phyloP scores from a whole-genome alignment of 257 asterid genomes.

The Fraxinus americana region DNA sequence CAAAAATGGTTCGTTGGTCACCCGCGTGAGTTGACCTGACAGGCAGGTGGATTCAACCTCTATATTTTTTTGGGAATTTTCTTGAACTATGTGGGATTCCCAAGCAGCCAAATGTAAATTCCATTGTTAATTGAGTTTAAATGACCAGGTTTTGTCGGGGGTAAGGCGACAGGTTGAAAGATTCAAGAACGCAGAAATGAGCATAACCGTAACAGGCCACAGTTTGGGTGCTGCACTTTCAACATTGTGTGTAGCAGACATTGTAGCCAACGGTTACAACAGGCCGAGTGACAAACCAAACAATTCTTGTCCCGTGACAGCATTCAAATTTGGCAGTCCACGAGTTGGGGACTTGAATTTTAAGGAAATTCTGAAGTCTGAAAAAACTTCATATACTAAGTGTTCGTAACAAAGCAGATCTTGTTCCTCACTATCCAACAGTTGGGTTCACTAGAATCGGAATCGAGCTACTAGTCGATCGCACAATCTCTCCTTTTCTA shows the following conservation, averaged over 20 bases:
- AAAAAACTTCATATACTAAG: slow-evolving; percentile 38
- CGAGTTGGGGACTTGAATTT: slow-evolving; percentile 42
- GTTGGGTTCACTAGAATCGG: slow-evolving; percentile 32
- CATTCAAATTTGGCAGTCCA: slow-evolving; percentile 47
- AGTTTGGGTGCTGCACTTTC: slow-evolving; percentile 67
- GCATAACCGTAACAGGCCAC: slow-evolving; percentile 68
- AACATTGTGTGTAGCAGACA: slow-evolving; percentile 56
- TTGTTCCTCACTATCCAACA: slow-evolving; percentile 43
- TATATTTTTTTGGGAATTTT: too few relatives aligned
- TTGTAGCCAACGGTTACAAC: slow-evolving; percentile 46
- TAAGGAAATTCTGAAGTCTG: slow-evolving; percentile 13
- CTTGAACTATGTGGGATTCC: neutral
- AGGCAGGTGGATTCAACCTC: neutral
- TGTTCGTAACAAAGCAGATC: slow-evolving; percentile 32
- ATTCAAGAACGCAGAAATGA: slow-evolving; percentile 50
- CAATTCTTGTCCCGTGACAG: slow-evolving; percentile 46
- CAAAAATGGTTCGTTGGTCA: too few relatives aligned
- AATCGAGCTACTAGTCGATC: slow-evolving; percentile 29
- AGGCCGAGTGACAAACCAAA: slow-evolving; percentile 16
- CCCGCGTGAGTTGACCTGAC: too few relatives aligned
- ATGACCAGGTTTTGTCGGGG: slow-evolving; percentile 47
- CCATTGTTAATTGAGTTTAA: too few relatives aligned
- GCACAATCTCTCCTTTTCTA: slow-evolving; percentile 32
- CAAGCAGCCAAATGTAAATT: neutral
- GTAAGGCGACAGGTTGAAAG: slow-evolving; percentile 35